Percentiles rank a stretch among this genome's conserved stretches.
Conservation (phyloP, 345 rosid genomes). For the Aquilaria yunnanensis region DNA sequence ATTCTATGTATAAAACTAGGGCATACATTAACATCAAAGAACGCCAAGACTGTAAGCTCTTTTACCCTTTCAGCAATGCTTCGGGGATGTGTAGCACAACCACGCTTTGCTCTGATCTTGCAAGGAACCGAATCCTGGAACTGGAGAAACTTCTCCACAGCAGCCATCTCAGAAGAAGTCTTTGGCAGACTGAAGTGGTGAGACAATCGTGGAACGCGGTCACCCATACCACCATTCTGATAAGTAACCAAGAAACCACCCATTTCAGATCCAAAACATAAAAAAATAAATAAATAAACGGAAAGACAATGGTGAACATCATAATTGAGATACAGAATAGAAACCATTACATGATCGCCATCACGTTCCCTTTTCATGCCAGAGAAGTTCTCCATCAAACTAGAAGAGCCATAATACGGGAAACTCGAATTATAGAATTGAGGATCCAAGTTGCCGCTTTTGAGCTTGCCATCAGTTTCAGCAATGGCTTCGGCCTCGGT, state of each 20-base stretch:
- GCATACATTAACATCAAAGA: neutral
- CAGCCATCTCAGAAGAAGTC: slow-evolving; percentile 49
- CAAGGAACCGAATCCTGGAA: slow-evolving; percentile 93
- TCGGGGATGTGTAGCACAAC: slow-evolving; percentile 99
- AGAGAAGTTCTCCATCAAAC: slow-evolving; percentile 33
- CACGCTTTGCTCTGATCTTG: slow-evolving; percentile 92
- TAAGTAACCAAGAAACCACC: neutral
- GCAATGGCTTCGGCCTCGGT: slow-evolving; percentile 29
- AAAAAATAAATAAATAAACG: neutral
- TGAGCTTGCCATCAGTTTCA: slow-evolving; percentile 22
- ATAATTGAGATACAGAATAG: slow-evolving; percentile 1
- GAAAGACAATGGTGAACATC: no score
- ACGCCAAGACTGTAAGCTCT: neutral
- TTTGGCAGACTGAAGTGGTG: slow-evolving; percentile 53
- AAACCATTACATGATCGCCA: slow-evolving; percentile 26
- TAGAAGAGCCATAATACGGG: slow-evolving; percentile 42
- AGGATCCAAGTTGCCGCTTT: slow-evolving; percentile 15
- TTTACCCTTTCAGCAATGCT: slow-evolving; percentile 96
- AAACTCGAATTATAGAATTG: slow-evolving; percentile 28
- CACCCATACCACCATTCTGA: slow-evolving; percentile 40
- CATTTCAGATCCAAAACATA: neutral
- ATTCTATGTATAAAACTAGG: neutral
- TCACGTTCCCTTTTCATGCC: slow-evolving; percentile 45
- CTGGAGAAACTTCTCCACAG: slow-evolving; percentile 60
- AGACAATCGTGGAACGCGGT: slow-evolving; percentile 27